phyloP scores from a whole-genome alignment of 176 grass and related monocot species.

The Microstegium vimineum region DNA sequence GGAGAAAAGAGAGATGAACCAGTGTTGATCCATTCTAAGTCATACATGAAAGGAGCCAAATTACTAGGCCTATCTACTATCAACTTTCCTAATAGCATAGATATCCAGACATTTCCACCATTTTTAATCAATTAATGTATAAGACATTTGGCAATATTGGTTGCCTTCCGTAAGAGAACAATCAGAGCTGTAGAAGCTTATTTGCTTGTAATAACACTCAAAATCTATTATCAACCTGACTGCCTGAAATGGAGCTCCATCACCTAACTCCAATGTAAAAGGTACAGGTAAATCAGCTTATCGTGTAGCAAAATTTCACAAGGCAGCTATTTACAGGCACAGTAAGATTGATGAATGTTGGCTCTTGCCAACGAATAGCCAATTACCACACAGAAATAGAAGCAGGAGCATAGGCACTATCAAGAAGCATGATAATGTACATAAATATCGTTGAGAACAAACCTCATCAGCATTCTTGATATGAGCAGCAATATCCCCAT shows the following conservation, averaged over 20 bases:
- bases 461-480: constrained; percentile 68
- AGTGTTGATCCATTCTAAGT: background rate
- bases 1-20: background rate
- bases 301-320: background rate
- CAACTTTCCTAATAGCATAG: constrained; percentile 7
- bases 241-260: background rate
- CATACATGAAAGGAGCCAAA: background rate
- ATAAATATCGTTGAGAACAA: constrained; percentile 12
- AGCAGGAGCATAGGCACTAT: background rate
- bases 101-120: constrained; percentile 12
- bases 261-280: background rate
- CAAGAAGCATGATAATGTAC: constrained; percentile 27
- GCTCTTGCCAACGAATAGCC: background rate
- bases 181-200: background rate
- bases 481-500: constrained; percentile 43
- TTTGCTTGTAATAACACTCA: background rate
- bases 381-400: constrained; percentile 12
- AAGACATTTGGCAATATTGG: background rate
- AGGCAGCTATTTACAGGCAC: background rate
- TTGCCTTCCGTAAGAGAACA: background rate
- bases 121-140: background rate
- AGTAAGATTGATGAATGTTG: background rate
- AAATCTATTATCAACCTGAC: background rate
- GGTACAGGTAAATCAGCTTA: background rate
- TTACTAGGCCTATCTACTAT: background rate